Conservation (phyloP, 768 basidiomycete species). For the Amanita exitialis region DNA sequence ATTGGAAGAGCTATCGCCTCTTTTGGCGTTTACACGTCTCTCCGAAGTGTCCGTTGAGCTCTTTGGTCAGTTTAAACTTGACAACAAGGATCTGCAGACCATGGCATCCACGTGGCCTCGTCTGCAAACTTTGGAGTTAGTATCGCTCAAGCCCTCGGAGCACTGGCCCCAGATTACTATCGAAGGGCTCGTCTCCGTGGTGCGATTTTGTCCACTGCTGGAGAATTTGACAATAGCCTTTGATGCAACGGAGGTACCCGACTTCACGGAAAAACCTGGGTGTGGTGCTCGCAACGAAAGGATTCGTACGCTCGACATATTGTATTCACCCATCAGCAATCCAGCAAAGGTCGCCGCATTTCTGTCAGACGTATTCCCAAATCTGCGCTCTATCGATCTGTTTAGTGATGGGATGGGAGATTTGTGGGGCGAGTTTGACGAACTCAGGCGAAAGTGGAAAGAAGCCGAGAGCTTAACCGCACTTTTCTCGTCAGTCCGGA, state of each 20-base stretch:
- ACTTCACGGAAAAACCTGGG: background rate
- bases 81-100: background rate
- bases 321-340: background rate
- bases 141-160: background rate
- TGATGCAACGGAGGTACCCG: background rate
- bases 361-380: slow-evolving; percentile 1
- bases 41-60: background rate
- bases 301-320: background rate
- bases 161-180: background rate
- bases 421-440: background rate
- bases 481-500: background rate
- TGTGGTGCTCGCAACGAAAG: background rate
- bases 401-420: background rate
- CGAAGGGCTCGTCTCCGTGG: background rate
- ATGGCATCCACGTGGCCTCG: background rate
- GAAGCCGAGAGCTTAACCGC: background rate
- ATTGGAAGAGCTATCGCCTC: background rate
- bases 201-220: background rate
- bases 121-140: background rate
- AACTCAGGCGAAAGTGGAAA: background rate
- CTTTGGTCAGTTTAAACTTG: background rate
- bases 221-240: background rate
- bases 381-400: background rate
- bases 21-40: background rate
- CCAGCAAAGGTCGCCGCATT: background rate